These are phyloP conservation scores for Pseudogymnoascus sp. DNA, from an alignment of 2,329 filamentous ascomycete species.

Conservation along the genomic window DNA sequence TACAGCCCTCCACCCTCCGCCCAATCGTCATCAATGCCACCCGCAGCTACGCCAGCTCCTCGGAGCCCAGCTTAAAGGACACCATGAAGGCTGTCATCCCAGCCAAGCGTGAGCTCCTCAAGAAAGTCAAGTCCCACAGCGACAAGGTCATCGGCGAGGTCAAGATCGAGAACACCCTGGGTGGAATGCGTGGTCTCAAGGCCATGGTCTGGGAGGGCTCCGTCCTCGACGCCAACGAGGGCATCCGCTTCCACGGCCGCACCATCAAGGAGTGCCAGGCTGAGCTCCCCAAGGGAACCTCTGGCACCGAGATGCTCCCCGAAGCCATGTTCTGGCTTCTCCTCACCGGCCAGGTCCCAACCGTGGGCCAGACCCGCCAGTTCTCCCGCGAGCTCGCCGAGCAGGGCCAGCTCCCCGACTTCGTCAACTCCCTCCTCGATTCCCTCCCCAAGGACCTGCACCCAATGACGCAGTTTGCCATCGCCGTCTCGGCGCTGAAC, in stretches of 20 bases:
- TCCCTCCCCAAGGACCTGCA: constrained; percentile 83
- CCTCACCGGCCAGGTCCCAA: constrained; percentile 85
- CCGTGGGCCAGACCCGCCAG: constrained; percentile 67
- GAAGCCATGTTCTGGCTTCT: constrained; percentile 99
- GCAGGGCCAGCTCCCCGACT: constrained; percentile 72
- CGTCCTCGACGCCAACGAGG: constrained; percentile 91
- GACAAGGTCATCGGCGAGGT: constrained; percentile 82
- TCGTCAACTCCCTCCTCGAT: constrained; percentile 82
- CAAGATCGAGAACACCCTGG: constrained; percentile 87
- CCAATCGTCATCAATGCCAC: constrained; percentile 26
- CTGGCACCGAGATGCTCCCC: constrained; percentile 93
- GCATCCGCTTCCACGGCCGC: constrained; percentile 94
- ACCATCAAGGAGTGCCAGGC: constrained; percentile 98
- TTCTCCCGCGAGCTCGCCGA: constrained; percentile 83
- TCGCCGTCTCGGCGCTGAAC: constrained; percentile 91
- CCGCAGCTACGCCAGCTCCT: constrained; percentile 61
- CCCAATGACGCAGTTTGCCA: constrained; percentile 97
- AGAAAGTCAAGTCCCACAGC: constrained; percentile 81
- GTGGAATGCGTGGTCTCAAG: constrained; percentile 95
- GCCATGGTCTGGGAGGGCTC: constrained; percentile 99
- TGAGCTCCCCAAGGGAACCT: constrained; percentile 83
- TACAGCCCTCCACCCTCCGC: constrained; percentile 27
- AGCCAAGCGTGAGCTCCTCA: constrained; percentile 84
- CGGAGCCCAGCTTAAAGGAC: constrained; percentile 83
- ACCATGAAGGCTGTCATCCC: constrained; percentile 79